phyloP scores from a whole-genome alignment of 73 alveolate genomes.

The Paramecium pentaurelia region DNA sequence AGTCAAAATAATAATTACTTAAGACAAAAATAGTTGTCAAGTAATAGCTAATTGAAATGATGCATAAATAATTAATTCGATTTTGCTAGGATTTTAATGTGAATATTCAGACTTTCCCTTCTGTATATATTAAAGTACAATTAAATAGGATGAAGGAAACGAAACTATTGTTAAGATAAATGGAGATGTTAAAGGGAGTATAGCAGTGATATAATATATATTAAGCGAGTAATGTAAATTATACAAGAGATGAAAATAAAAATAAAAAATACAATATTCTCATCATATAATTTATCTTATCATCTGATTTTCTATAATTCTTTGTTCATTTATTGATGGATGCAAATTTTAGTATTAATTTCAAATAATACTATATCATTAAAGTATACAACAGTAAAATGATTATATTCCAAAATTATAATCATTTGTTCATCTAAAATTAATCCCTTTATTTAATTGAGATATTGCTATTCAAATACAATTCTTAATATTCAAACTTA shows the following conservation, averaged over 20 bases:
- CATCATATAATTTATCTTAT: slow-evolving; percentile 30
- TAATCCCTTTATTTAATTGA: too few relatives aligned
- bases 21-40: not conserved
- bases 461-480: not conserved
- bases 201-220: not conserved
- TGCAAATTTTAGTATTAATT: too few relatives aligned
- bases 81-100: not conserved
- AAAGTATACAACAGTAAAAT: too few relatives aligned
- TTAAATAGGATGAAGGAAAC: not conserved
- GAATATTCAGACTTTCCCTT: not conserved
- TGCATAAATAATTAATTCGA: not conserved
- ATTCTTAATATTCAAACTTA: not conserved
- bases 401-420: too few relatives aligned
- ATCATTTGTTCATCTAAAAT: too few relatives aligned
- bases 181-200: not conserved
- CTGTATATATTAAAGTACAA: not conserved
- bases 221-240: slow-evolving; percentile 6
- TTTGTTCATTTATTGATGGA: not conserved
- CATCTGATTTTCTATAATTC: not conserved
- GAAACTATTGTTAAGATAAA: not conserved
- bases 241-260: not conserved
- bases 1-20: not conserved
- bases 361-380: too few relatives aligned
- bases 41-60: not conserved
- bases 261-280: not conserved